phyloP scores from a whole-genome alignment of 441 rosid species.

The Populus hybrid region DNA sequence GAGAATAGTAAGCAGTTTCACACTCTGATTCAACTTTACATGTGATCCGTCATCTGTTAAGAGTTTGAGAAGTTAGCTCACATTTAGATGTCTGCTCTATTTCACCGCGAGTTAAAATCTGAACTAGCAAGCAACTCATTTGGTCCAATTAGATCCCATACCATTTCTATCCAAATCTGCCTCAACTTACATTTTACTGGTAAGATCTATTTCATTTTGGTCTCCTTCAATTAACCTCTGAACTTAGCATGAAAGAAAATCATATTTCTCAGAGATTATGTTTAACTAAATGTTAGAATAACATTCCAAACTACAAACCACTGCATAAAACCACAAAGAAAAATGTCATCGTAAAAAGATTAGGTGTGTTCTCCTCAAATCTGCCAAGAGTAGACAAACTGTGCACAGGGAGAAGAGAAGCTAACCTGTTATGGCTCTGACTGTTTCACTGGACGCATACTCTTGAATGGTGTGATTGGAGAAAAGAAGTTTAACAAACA shows the following conservation, averaged over 20 bases:
- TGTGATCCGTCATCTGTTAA: not conserved
- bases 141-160: not conserved
- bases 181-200: not conserved
- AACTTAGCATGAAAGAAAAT: not conserved
- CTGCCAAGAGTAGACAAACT: not conserved
- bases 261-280: not conserved
- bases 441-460: constrained; percentile 98
- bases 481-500: constrained; percentile 94
- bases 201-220: not conserved
- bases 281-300: not conserved
- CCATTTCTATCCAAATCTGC: not conserved
- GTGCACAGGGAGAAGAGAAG: constrained; percentile 7
- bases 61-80: not conserved
- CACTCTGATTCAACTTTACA: not conserved
- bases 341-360: not conserved
- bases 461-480: constrained; percentile 98
- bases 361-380: not conserved
- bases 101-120: not conserved
- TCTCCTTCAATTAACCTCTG: not conserved
- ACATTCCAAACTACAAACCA: not conserved
- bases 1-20: not conserved
- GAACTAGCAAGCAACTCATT: not conserved
- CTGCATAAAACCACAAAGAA: not conserved
- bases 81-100: not conserved
- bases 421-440: constrained; percentile 97